phyloP scores from a whole-genome alignment of 495 filamentous ascomycete genomes.

The Penicillium lividum region DNA sequence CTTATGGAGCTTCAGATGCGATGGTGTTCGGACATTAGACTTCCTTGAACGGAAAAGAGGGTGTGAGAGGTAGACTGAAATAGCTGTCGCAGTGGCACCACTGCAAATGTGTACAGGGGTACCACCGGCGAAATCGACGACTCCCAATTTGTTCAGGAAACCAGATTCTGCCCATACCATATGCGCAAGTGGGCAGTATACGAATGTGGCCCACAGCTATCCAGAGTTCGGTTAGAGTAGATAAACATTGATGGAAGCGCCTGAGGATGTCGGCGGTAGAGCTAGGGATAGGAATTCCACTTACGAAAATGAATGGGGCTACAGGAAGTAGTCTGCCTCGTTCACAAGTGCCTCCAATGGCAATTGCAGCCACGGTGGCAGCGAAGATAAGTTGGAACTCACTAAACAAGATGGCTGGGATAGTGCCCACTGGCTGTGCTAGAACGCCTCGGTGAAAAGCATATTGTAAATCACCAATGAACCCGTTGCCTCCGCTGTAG shows the following conservation, averaged over 20 bases:
- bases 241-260: neutral
- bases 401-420: slow-evolving; percentile 54
- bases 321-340: slow-evolving; percentile 50
- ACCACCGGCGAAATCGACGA: slow-evolving; percentile 49
- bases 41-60: slow-evolving; percentile 42
- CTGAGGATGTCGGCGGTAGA: no score
- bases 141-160: slow-evolving; percentile 37
- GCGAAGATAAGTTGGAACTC: slow-evolving; percentile 56
- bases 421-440: slow-evolving; percentile 40
- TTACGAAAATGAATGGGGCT: slow-evolving; percentile 51
- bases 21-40: slow-evolving; percentile 36
- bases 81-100: slow-evolving; percentile 44
- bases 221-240: neutral
- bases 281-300: neutral
- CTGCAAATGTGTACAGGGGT: slow-evolving; percentile 50
- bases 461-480: slow-evolving; percentile 43
- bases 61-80: slow-evolving; percentile 46
- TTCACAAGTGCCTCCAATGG: slow-evolving; percentile 50
- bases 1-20: slow-evolving; percentile 46
- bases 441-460: slow-evolving; percentile 41
- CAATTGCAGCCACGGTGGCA: slow-evolving; percentile 46
- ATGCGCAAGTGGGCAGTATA: slow-evolving; percentile 46
- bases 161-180: slow-evolving; percentile 48
- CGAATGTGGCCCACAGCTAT: slow-evolving; percentile 47
- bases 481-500: slow-evolving; percentile 37